phyloP scores from a whole-genome alignment of 2,329 filamentous ascomycete genomes.

The Ascocoryne sarcoides region DNA sequence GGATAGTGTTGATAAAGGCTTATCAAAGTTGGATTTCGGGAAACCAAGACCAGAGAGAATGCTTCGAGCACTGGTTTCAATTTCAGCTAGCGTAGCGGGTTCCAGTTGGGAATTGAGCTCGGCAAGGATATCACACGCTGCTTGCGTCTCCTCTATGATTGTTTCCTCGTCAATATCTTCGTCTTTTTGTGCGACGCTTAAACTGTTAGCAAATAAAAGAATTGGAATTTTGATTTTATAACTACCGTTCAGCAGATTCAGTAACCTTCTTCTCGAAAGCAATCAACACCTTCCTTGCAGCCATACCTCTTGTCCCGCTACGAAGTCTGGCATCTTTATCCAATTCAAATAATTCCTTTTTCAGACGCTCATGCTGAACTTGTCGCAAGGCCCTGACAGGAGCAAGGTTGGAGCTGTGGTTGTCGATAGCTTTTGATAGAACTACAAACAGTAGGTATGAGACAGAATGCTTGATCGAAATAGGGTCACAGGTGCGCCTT shows the following conservation, averaged over 20 bases:
- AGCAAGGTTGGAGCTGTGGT: constrained; percentile 42
- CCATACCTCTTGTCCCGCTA: constrained; percentile 65
- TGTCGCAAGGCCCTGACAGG: constrained; percentile 52
- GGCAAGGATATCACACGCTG: constrained; percentile 59
- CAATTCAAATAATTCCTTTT: constrained; percentile 55
- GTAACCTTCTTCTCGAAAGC: constrained; percentile 59
- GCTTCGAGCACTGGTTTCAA: constrained; percentile 56
- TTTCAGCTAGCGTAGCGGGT: constrained; percentile 50
- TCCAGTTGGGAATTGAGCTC: constrained; percentile 62
- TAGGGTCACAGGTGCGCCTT: too few relatives aligned
- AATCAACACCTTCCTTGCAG: constrained; percentile 66
- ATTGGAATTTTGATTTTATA: neutral
- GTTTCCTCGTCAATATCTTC: constrained; percentile 46
- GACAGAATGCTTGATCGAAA: too few relatives aligned
- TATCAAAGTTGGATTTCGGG: constrained; percentile 49
- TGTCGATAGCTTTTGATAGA: constrained; percentile 52
- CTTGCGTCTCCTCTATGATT: constrained; percentile 57
- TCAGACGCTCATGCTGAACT: constrained; percentile 53
- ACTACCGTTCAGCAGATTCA: constrained; percentile 34
- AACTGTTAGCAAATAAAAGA: constrained; percentile 15
- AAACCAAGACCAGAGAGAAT: constrained; percentile 67
- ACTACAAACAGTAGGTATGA: constrained; percentile 29
- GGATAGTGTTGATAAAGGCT: constrained; percentile 56
- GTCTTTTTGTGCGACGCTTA: constrained; percentile 44
- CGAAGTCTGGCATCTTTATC: constrained; percentile 66